Percentiles rank a stretch among this genome's conserved stretches.
These are phyloP conservation scores for Trypanosoma cruzi DNA, from an alignment of 208 protist species.

Conservation along the genomic window DNA sequence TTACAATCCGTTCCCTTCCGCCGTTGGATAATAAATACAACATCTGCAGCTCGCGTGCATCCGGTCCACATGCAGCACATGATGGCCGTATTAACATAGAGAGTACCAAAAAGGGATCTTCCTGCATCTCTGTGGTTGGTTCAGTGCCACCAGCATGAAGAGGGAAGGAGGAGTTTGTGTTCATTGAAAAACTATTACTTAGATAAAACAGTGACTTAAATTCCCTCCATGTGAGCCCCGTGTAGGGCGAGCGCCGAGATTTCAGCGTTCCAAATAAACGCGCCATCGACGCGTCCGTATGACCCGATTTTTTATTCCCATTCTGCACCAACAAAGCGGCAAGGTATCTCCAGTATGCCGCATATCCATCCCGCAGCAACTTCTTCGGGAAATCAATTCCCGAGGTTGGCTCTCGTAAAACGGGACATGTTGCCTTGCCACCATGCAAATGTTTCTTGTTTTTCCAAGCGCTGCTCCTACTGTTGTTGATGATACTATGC, in stretches of 20 bases:
- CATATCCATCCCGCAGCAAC: not conserved
- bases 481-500: not conserved
- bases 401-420: not conserved
- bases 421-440: too few relatives aligned
- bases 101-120: not conserved
- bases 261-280: not conserved
- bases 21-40: not conserved
- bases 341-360: not conserved
- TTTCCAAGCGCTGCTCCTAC: not conserved
- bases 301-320: not conserved
- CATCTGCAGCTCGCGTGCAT: slow-evolving; percentile 6
- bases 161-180: not conserved
- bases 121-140: not conserved
- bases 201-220: slow-evolving; percentile 27
- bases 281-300: not conserved
- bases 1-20: not conserved
- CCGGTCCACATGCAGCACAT: slow-evolving; percentile 16
- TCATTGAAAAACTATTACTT: not conserved
- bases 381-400: not conserved
- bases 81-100: slow-evolving; percentile 9
- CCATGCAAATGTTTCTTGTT: not conserved
- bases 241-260: not conserved
- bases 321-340: not conserved
- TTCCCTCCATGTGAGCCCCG: slow-evolving; percentile 17
- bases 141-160: not conserved